Evolutionary conservation across 148 eudicot species (phyloP).

Genomic region (Chenopodium quinoa): DNA sequence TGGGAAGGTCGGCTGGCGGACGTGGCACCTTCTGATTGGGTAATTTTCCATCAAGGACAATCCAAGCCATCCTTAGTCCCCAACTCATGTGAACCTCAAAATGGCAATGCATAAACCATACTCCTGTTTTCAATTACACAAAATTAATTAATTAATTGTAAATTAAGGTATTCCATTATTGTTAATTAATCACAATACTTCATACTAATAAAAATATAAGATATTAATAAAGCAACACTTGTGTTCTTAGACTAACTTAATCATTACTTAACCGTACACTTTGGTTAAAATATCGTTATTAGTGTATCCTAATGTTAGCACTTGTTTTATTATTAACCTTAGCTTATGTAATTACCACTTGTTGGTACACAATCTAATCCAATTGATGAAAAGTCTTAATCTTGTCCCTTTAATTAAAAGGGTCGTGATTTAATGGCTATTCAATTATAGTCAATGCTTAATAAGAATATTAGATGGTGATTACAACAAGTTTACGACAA

Average conservation of each 20-base stretch:
- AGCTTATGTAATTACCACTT: neutral
- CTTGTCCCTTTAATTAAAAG: neutral
- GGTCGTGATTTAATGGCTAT: neutral
- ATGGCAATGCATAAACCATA: constrained; percentile 77
- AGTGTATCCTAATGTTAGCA: neutral
- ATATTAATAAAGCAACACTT: neutral
- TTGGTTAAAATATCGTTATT: constrained; percentile 3
- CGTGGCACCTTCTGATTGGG: constrained; percentile 63
- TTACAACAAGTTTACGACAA: neutral
- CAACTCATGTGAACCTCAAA: constrained; percentile 69
- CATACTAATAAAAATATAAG: neutral
- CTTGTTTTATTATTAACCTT: neutral
- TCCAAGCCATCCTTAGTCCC: constrained; percentile 73
- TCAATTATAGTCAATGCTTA: neutral
- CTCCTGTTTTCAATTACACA: constrained; percentile 30
- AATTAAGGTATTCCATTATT: neutral
- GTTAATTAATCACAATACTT: neutral
- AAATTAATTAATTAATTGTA: neutral
- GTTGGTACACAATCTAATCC: constrained; percentile 4
- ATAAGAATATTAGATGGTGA: neutral
- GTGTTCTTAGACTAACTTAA: neutral
- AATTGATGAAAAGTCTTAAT: neutral
- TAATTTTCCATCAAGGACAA: constrained; percentile 51
- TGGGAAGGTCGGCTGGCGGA: constrained; percentile 69
- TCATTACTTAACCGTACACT: neutral